Conservation (phyloP, 2,329 filamentous ascomycete species). For the Penicillium sp. region DNA sequence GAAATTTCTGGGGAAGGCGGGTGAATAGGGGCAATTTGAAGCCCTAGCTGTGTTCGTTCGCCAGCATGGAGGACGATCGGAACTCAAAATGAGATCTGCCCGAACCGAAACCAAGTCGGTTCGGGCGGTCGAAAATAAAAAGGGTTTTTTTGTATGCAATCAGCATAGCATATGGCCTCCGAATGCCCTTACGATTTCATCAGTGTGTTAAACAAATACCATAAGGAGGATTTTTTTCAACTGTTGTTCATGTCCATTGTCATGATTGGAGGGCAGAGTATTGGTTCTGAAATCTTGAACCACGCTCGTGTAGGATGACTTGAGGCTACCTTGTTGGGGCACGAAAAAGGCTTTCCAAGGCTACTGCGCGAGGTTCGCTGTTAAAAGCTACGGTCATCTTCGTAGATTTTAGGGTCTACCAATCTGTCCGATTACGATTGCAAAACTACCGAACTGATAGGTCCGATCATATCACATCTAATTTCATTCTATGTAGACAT, state of each 20-base stretch:
- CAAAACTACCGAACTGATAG: neutral
- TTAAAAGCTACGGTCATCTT: neutral
- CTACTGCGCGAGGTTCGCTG: neutral
- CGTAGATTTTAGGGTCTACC: neutral
- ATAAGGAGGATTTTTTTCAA: conserved; percentile 31
- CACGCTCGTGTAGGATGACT: neutral
- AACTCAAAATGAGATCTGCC: conserved; percentile 33
- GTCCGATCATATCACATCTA: neutral
- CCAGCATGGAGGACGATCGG: conserved; percentile 26
- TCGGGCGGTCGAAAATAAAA: conserved; percentile 35
- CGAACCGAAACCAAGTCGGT: conserved; percentile 27
- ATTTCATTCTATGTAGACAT: neutral
- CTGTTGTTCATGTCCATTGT: neutral
- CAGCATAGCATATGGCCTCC: conserved; percentile 36
- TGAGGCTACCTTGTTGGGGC: neutral
- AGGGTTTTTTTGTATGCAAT: conserved; percentile 38
- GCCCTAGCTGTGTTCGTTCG: conserved; percentile 28
- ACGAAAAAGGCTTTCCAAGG: neutral
- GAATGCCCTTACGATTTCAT: conserved; percentile 39
- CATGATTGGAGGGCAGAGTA: neutral
- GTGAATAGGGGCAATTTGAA: conserved; percentile 31
- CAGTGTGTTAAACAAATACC: conserved; percentile 39
- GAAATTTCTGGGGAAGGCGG: conserved; percentile 27
- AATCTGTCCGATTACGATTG: neutral
- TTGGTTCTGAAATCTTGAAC: neutral